A percentile compares a stretch with the other conserved stretches of the same genome.
These are phyloP conservation scores for Tetrapisispora namnaoensis DNA, from an alignment of 805 yeast species.

Conservation along the genomic window DNA sequence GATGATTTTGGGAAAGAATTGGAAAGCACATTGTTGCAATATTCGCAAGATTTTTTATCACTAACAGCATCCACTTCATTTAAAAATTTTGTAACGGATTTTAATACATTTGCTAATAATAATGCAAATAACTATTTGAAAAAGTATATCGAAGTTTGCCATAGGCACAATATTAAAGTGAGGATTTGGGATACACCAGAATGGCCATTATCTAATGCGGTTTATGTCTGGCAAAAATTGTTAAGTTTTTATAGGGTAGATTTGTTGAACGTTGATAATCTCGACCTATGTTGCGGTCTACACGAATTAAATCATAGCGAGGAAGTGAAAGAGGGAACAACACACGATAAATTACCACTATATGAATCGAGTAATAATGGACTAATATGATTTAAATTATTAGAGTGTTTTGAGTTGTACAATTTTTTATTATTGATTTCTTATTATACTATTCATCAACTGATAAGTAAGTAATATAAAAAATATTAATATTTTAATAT, in stretches of 20 bases:
- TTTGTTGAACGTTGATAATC: slow-evolving; percentile 50
- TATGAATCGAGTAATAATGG: background rate
- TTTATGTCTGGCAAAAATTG: slow-evolving; percentile 39
- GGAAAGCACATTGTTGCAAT: background rate
- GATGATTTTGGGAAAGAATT: background rate
- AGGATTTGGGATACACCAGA: slow-evolving; percentile 65
- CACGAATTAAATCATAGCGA: background rate
- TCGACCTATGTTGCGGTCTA: slow-evolving; percentile 13
- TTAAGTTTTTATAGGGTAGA: slow-evolving; percentile 39
- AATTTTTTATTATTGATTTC: no score
- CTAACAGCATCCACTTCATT: slow-evolving; percentile 39
- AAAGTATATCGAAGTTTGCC: slow-evolving; percentile 34
- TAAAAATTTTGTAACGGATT: slow-evolving; percentile 6
- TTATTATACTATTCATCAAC: slow-evolving; percentile 5
- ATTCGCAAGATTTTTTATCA: slow-evolving; percentile 4
- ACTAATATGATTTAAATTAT: no score
- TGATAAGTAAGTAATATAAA: slow-evolving; percentile 6
- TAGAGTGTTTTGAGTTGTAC: background rate
- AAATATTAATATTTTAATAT: slow-evolving; percentile 1
- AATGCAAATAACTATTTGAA: slow-evolving; percentile 13
- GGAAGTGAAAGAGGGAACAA: background rate
- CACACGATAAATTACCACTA: background rate
- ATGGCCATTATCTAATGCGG: slow-evolving; percentile 41
- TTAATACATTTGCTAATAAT: slow-evolving; percentile 7
- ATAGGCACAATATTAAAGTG: slow-evolving; percentile 40